phyloP scores from a whole-genome alignment of 2,329 filamentous ascomycete genomes.

The Beauveria rudraprayagi region DNA sequence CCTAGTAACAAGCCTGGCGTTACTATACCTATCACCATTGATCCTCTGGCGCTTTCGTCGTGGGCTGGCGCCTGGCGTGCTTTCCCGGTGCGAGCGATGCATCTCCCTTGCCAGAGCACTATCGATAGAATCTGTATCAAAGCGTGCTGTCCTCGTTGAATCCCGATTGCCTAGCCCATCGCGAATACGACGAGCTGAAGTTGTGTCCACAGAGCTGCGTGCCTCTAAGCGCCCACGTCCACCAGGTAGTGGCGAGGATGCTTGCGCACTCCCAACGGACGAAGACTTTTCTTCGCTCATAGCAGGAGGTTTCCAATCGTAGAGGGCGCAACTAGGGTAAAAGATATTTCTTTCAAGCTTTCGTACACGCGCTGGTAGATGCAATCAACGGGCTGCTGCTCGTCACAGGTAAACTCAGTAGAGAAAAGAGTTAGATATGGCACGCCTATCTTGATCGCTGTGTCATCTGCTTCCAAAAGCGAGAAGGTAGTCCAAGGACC shows the following conservation, averaged over 20 bases:
- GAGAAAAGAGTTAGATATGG: too few species aligned
- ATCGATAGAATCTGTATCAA: slow-evolving; percentile 44
- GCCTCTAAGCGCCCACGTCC: slow-evolving; percentile 36
- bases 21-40: slow-evolving; percentile 50
- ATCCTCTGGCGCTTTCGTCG: slow-evolving; percentile 52
- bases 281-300: slow-evolving; percentile 25
- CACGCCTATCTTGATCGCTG: background rate
- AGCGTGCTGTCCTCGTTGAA: slow-evolving; percentile 25
- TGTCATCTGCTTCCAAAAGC: background rate
- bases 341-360: background rate
- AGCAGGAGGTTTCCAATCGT: background rate
- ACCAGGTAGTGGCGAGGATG: slow-evolving; percentile 37
- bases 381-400: background rate
- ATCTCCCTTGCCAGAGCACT: slow-evolving; percentile 44
- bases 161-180: slow-evolving; percentile 29
- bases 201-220: slow-evolving; percentile 30
- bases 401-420: background rate
- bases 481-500: background rate
- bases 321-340: background rate
- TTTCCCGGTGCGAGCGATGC: slow-evolving; percentile 42
- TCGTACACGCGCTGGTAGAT: background rate
- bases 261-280: slow-evolving; percentile 23
- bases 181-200: slow-evolving; percentile 25
- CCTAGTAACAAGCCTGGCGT: background rate
- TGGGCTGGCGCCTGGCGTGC: slow-evolving; percentile 45